phyloP scores from a whole-genome alignment of 2,329 filamentous ascomycete species.

The Chaetomiaceae sp. region DNA sequence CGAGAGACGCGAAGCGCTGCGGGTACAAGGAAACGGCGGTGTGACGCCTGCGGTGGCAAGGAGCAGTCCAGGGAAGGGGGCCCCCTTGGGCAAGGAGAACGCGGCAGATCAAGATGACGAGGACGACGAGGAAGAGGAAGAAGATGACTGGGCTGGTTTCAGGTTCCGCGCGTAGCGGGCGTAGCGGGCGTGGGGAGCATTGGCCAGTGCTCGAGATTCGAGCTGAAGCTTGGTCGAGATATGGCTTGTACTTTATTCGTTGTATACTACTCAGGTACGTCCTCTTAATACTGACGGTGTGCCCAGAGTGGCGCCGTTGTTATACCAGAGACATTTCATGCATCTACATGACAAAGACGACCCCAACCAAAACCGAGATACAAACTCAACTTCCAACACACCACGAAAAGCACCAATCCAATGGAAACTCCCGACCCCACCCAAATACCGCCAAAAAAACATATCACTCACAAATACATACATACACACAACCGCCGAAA shows the following conservation, averaged over 20 bases:
- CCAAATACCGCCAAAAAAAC: not conserved
- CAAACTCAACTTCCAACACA: too few relatives aligned
- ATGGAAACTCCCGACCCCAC: not conserved
- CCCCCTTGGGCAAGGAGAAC: slow-evolving; percentile 31
- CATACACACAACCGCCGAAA: too few relatives aligned
- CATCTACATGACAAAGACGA: too few relatives aligned
- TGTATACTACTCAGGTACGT: slow-evolving; percentile 8
- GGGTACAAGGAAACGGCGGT: slow-evolving; percentile 30
- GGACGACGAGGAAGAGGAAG: slow-evolving; percentile 43
- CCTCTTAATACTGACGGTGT: not conserved
- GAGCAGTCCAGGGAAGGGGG: slow-evolving; percentile 24
- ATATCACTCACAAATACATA: not conserved
- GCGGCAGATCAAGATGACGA: slow-evolving; percentile 35
- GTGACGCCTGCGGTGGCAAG: slow-evolving; percentile 21
- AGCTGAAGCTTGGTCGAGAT: not conserved
- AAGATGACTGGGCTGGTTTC: slow-evolving; percentile 58
- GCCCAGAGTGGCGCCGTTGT: too few relatives aligned
- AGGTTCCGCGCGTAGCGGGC: slow-evolving; percentile 41
- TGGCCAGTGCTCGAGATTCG: not conserved
- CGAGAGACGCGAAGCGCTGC: slow-evolving; percentile 63
- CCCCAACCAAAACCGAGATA: too few relatives aligned
- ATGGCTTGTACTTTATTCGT: slow-evolving; percentile 10
- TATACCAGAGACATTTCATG: too few relatives aligned
- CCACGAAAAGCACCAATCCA: too few relatives aligned
- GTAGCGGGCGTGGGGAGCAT: not conserved